Evolutionary conservation across 1,139 yeast species (phyloP).

Genomic region (Nematodospora anomalae): DNA sequence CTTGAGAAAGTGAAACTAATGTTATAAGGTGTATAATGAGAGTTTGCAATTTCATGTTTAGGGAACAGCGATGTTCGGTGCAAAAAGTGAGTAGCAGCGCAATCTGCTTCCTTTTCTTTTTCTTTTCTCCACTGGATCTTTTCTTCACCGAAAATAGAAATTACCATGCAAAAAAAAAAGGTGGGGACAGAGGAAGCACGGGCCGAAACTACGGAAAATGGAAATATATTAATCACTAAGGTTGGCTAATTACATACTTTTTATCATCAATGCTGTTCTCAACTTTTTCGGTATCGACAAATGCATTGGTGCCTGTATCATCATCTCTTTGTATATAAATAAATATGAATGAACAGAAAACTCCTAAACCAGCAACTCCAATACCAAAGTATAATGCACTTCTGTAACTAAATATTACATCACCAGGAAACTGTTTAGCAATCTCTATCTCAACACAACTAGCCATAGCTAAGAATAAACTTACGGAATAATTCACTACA

Average conservation of each 20-base stretch:
- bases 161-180: too few species aligned
- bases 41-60: not conserved
- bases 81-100: too few species aligned
- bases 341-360: slow-evolving; percentile 29
- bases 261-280: not conserved
- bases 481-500: slow-evolving; percentile 53
- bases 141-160: too few species aligned
- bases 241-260: too few species aligned
- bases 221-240: too few species aligned
- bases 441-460: slow-evolving; percentile 48
- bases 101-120: too few species aligned
- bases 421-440: slow-evolving; percentile 17
- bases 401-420: slow-evolving; percentile 37
- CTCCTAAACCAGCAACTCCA: slow-evolving; percentile 39
- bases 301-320: slow-evolving; percentile 12
- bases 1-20: slow-evolving; percentile 3
- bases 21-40: not conserved
- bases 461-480: slow-evolving; percentile 52
- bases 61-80: too few species aligned
- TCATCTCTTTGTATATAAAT: slow-evolving; percentile 26
- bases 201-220: too few species aligned
- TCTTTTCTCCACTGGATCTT: too few species aligned
- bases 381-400: slow-evolving; percentile 45
- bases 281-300: slow-evolving; percentile 1
- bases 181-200: too few species aligned